Conservation (phyloP, 306 rosid genomes). For the Acmispon strigosus region DNA sequence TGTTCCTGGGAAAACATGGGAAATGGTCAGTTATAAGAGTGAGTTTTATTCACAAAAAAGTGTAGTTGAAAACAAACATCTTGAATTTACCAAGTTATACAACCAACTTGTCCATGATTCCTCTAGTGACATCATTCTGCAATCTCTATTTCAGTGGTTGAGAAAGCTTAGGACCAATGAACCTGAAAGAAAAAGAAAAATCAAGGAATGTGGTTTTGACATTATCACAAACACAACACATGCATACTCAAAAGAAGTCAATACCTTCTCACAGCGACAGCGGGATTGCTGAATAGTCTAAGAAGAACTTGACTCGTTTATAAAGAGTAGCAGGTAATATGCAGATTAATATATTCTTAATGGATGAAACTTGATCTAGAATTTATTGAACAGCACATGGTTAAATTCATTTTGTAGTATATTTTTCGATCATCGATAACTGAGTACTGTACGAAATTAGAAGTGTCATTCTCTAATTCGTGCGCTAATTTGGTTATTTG, state of each 20-base stretch:
- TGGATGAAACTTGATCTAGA: neutral
- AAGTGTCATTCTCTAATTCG: too few relatives aligned
- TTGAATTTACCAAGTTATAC: conserved; percentile 49
- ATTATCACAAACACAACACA: neutral
- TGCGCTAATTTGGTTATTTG: too few relatives aligned
- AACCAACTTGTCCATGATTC: conserved; percentile 48
- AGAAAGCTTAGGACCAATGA: neutral
- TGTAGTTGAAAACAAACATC: neutral
- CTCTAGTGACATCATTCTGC: conserved; percentile 31
- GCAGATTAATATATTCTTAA: too few relatives aligned
- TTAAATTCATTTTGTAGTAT: too few relatives aligned
- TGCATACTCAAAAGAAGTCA: neutral
- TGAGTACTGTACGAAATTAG: too few relatives aligned
- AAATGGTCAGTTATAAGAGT: neutral
- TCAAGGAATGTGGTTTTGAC: neutral
- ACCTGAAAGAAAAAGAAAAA: neutral
- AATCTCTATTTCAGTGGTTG: neutral
- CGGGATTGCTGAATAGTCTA: neutral
- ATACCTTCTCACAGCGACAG: neutral
- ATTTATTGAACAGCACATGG: neutral
- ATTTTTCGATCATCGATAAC: too few relatives aligned
- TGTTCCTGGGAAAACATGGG: conserved; percentile 20
- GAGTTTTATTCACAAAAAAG: neutral
- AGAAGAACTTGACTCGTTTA: neutral
- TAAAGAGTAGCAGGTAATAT: too few relatives aligned